Percentiles rank a stretch among this genome's conserved stretches.
These are phyloP conservation scores for Dactylellina haptotyla DNA, from an alignment of 2,329 filamentous ascomycete genomes.

Conservation along the genomic window DNA sequence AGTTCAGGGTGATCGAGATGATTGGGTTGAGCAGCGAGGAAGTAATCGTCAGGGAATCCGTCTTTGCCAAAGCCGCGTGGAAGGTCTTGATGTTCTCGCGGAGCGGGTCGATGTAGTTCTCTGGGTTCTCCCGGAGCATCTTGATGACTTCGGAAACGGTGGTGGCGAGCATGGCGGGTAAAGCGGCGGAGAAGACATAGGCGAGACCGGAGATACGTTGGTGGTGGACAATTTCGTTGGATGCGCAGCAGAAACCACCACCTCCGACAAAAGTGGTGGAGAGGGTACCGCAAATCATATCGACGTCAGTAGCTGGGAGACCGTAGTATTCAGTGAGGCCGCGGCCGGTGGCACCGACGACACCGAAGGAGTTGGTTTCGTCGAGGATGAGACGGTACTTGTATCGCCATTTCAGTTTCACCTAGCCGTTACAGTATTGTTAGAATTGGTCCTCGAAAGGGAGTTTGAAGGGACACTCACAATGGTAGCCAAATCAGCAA, in stretches of 20 bases:
- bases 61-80: slow-evolving; percentile 86
- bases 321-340: slow-evolving; percentile 97
- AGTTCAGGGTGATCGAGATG: slow-evolving; percentile 40
- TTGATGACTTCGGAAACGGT: slow-evolving; percentile 91
- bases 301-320: slow-evolving; percentile 89
- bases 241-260: slow-evolving; percentile 94
- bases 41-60: slow-evolving; percentile 83
- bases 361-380: slow-evolving; percentile 96
- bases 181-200: slow-evolving; percentile 94
- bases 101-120: slow-evolving; percentile 75
- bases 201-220: slow-evolving; percentile 91
- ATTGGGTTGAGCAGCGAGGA: slow-evolving; percentile 35
- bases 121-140: slow-evolving; percentile 85
- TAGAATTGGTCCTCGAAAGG: slow-evolving; percentile 36
- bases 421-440: slow-evolving; percentile 62
- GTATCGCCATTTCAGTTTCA: slow-evolving; percentile 93
- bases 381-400: slow-evolving; percentile 98
- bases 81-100: slow-evolving; percentile 88
- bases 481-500: slow-evolving; percentile 83
- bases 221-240: slow-evolving; percentile 90
- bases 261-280: slow-evolving; percentile 89
- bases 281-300: slow-evolving; percentile 96
- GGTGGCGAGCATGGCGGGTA: slow-evolving; percentile 93
- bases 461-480: slow-evolving; percentile 65
- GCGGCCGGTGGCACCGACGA: slow-evolving; percentile 88